Evolutionary conservation across 2,329 filamentous ascomycete species (phyloP).

Genomic region (Xylaria sp.): DNA sequence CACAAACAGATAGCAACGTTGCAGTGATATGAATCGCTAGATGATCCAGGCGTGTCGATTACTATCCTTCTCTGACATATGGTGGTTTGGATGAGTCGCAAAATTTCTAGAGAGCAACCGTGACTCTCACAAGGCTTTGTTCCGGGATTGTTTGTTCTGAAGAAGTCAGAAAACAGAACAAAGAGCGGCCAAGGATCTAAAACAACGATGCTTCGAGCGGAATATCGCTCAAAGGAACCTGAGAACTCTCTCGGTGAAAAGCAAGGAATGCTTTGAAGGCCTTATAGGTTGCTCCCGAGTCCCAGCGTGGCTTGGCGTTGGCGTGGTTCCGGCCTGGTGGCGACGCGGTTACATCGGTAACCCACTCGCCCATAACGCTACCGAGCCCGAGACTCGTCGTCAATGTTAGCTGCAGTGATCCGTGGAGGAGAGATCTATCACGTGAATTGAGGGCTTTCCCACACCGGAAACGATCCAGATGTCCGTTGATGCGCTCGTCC

Average conservation of each 20-base stretch:
- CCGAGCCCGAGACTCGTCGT: constrained; percentile 7
- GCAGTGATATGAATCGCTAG: background rate
- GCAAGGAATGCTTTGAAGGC: too few species aligned
- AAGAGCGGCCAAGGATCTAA: background rate
- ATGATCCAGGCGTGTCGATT: background rate
- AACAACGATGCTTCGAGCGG: too few species aligned
- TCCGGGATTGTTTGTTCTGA: background rate
- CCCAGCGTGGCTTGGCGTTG: constrained; percentile 7
- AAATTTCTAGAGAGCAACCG: background rate
- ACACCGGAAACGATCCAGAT: background rate
- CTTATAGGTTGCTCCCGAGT: too few species aligned
- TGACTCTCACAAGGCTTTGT: background rate
- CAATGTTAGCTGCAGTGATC: constrained; percentile 4
- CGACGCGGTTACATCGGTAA: constrained; percentile 10
- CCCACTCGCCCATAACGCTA: background rate
- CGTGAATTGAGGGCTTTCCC: background rate
- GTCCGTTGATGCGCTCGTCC: background rate
- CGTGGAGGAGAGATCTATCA: background rate
- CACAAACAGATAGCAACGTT: background rate
- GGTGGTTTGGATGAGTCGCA: background rate
- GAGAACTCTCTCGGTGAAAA: too few species aligned
- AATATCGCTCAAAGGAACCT: too few species aligned
- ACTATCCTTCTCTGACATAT: background rate
- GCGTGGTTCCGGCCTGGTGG: constrained; percentile 7
- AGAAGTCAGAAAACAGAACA: background rate